Conservation (phyloP, 495 filamentous ascomycete species). For the Aspergillus avenaceus region DNA sequence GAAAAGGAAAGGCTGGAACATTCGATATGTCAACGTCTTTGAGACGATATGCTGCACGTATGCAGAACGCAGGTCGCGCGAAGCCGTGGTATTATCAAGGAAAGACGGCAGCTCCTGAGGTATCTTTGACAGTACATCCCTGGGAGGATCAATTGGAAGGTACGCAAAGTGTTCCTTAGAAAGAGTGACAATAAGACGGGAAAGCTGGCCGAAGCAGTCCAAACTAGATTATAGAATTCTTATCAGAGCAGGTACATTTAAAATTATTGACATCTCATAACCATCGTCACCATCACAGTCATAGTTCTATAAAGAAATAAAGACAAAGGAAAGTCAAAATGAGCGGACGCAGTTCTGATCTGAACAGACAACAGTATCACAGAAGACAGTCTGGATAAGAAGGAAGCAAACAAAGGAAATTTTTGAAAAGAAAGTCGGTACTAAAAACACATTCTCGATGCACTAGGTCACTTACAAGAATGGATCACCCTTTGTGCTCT, state of each 20-base stretch:
- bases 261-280: constrained; percentile 33
- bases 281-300: constrained; percentile 18
- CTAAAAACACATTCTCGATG: constrained; percentile 21
- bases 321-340: constrained; percentile 15
- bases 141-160: constrained; percentile 53
- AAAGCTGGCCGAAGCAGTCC: constrained; percentile 56
- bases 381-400: constrained; percentile 15
- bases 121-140: constrained; percentile 48
- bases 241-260: constrained; percentile 44
- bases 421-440: constrained; percentile 13
- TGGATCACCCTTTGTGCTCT: constrained; percentile 53
- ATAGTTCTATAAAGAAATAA: constrained; percentile 28
- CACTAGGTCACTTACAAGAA: constrained; percentile 57
- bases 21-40: constrained; percentile 55
- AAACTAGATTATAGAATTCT: constrained; percentile 41
- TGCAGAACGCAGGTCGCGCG: constrained; percentile 53
- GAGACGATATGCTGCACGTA: constrained; percentile 59
- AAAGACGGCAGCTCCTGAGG: constrained; percentile 55
- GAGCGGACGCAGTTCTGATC: constrained; percentile 2
- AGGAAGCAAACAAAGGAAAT: constrained; percentile 13
- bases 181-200: constrained; percentile 54
- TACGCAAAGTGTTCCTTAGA: constrained; percentile 55
- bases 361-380: constrained; percentile 4
- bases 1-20: constrained; percentile 64
- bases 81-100: constrained; percentile 47